Percentiles rank a stretch among this genome's conserved stretches.
phyloP scores from a whole-genome alignment of 2,329 filamentous ascomycete species.

The Claviceps sp. region DNA sequence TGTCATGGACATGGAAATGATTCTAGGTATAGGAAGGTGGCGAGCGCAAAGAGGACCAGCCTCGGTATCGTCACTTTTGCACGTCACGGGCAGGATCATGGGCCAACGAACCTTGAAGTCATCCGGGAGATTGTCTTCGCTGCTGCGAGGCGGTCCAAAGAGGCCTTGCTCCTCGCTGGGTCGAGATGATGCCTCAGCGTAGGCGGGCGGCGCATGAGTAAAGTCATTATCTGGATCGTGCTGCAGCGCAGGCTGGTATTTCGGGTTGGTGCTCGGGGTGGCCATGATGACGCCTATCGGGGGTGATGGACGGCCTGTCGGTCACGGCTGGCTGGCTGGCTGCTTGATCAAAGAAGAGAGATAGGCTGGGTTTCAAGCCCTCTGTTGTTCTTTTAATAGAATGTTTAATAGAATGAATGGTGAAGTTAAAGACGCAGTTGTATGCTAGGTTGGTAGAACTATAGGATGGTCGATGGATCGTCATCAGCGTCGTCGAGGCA shows the following conservation, averaged over 20 bases:
- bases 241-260: slow-evolving; percentile 73
- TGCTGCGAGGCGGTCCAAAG: slow-evolving; percentile 56
- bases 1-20: too few species aligned
- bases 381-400: background rate
- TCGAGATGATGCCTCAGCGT: slow-evolving; percentile 43
- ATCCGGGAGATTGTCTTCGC: slow-evolving; percentile 86
- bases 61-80: background rate
- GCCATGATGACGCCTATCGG: slow-evolving; percentile 38
- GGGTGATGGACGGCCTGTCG: background rate
- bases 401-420: background rate
- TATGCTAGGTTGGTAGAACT: background rate
- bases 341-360: background rate
- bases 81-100: background rate
- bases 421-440: background rate
- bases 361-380: background rate
- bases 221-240: slow-evolving; percentile 70
- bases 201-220: slow-evolving; percentile 71
- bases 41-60: background rate
- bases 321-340: background rate
- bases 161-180: slow-evolving; percentile 44
- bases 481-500: background rate
- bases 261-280: slow-evolving; percentile 42
- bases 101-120: slow-evolving; percentile 67
- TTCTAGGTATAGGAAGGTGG: background rate
- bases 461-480: background rate